These are phyloP conservation scores for Musa acuminata DNA, from an alignment of 176 grass and related monocot genomes.

Conservation along the genomic window DNA sequence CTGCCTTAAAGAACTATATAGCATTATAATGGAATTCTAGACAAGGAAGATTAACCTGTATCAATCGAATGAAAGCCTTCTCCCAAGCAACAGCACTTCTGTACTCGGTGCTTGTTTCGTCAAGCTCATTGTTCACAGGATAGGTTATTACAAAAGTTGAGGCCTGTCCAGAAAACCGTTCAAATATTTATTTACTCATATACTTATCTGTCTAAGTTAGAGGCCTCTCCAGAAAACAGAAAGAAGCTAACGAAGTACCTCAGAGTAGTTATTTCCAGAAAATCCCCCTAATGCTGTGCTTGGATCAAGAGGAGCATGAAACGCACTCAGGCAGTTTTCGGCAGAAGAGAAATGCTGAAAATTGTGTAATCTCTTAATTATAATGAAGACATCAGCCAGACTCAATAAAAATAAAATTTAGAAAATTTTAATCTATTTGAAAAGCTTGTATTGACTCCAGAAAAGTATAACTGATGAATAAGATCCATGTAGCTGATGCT, in stretches of 20 bases:
- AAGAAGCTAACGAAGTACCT: constrained; percentile 44
- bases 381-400: neutral
- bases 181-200: constrained; percentile 22
- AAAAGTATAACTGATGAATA: no score
- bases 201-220: constrained; percentile 3
- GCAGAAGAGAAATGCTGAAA: constrained; percentile 94
- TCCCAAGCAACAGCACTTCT: constrained; percentile 84
- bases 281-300: constrained; percentile 84
- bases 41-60: constrained; percentile 44
- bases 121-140: constrained; percentile 91
- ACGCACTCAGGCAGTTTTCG: constrained; percentile 73
- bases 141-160: constrained; percentile 87
- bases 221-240: neutral
- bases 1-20: neutral
- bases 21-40: neutral
- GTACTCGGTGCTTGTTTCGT: constrained; percentile 57
- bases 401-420: neutral
- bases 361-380: no score
- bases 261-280: constrained; percentile 68
- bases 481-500: no score
- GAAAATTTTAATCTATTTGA: neutral
- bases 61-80: constrained; percentile 73
- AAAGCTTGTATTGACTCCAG: neutral
- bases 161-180: constrained; percentile 46
- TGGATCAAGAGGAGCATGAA: constrained; percentile 80